Percentiles rank a stretch among this genome's conserved stretches.
Conservation (phyloP, 495 filamentous ascomycete species). For the Chlorociboria aeruginascens region DNA sequence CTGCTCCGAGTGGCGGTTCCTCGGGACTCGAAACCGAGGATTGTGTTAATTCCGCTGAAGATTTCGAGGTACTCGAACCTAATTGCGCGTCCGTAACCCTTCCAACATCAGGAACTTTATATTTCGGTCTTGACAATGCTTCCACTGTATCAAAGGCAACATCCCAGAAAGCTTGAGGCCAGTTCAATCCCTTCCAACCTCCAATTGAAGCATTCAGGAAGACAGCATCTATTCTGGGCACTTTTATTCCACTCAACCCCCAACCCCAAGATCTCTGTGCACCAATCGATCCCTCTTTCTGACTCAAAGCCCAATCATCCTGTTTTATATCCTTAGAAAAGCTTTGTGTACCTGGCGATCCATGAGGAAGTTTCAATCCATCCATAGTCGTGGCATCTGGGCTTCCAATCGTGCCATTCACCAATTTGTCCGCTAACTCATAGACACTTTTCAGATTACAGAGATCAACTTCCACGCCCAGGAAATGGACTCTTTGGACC, state of each 20-base stretch:
- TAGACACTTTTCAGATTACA: slow-evolving; percentile 39
- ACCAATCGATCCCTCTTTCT: slow-evolving; percentile 12
- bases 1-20: slow-evolving; percentile 56
- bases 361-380: slow-evolving; percentile 23
- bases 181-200: slow-evolving; percentile 74
- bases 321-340: slow-evolving; percentile 12
- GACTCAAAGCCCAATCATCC: slow-evolving; percentile 17
- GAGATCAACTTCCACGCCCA: slow-evolving; percentile 44
- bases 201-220: slow-evolving; percentile 86
- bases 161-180: slow-evolving; percentile 45
- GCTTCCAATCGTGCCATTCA: slow-evolving; percentile 34
- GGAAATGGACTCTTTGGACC: slow-evolving; percentile 38
- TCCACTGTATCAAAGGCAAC: slow-evolving; percentile 54
- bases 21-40: slow-evolving; percentile 6
- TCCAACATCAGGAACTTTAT: slow-evolving; percentile 54
- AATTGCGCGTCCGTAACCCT: slow-evolving; percentile 26
- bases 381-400: slow-evolving; percentile 29
- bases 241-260: slow-evolving; percentile 24
- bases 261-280: slow-evolving; percentile 16
- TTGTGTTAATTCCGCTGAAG: slow-evolving; percentile 7
- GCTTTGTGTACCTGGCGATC: slow-evolving; percentile 21
- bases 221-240: slow-evolving; percentile 65
- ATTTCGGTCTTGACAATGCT: slow-evolving; percentile 65
- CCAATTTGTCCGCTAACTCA: slow-evolving; percentile 30
- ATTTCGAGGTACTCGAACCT: neutral